phyloP scores from a whole-genome alignment of 2,329 filamentous ascomycete species.

The Ascochyta rabiei region DNA sequence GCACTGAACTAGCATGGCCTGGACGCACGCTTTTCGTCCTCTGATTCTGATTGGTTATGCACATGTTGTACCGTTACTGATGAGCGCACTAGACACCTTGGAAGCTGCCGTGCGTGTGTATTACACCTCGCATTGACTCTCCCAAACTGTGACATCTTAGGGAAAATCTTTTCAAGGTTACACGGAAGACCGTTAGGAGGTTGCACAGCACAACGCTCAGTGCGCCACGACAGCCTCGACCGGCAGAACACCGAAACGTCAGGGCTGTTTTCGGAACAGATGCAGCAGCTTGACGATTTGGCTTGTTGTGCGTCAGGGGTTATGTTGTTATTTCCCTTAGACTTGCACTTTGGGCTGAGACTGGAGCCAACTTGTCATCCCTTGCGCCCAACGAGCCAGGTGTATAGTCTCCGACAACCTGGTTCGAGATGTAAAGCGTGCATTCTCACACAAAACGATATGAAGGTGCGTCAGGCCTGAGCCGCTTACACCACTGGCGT shows the following conservation, averaged over 20 bases:
- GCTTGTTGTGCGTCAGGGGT: constrained; percentile 13
- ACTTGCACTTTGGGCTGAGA: constrained; percentile 13
- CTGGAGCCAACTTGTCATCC: constrained; percentile 8
- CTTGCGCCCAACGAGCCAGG: constrained; percentile 28
- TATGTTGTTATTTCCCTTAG: constrained; percentile 10
- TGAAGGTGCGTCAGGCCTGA: constrained; percentile 22
- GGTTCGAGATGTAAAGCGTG: constrained; percentile 29
- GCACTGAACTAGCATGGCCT: neutral
- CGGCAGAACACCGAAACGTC: constrained; percentile 27
- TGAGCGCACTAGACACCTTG: constrained; percentile 10
- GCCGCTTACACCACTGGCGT: constrained; percentile 6
- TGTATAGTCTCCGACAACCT: constrained; percentile 25
- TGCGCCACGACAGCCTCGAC: constrained; percentile 16
- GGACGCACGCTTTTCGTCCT: constrained; percentile 3
- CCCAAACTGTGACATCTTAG: constrained; percentile 4
- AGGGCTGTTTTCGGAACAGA: constrained; percentile 22
- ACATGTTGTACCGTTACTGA: constrained; percentile 12
- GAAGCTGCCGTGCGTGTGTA: constrained; percentile 15
- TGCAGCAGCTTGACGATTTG: constrained; percentile 21
- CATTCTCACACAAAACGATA: constrained; percentile 21
- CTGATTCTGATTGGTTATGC: constrained; percentile 2
- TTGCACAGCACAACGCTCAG: constrained; percentile 20
- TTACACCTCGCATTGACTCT: constrained; percentile 7
- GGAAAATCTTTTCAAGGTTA: constrained; percentile 9
- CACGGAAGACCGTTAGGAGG: constrained; percentile 20